Base-by-base conservation (phyloP, 2,329 filamentous ascomycete species). In the Chaetomium strumarium region DNA sequence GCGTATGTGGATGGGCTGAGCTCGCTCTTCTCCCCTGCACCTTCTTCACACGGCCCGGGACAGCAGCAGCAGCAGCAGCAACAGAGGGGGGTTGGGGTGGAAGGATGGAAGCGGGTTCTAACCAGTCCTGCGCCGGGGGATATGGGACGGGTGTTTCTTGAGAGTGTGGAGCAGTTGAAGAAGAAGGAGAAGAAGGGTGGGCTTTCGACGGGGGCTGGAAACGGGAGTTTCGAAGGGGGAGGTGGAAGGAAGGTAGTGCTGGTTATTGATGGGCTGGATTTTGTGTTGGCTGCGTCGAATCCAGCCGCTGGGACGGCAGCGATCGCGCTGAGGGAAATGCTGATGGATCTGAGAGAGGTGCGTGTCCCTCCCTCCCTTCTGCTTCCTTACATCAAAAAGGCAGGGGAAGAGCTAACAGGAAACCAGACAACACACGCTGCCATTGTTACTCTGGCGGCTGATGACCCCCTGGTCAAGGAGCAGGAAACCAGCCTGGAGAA, bases 1-100 rank as follows among this genome's bases (percentile, higher is more conserved):
- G 71, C 74, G 40, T 92, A 90, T 60, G 76, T 95, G 31, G 90
- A 96, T 68, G 88, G 88, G 17, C 71, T 93, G 53, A 79, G 76
- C 17, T 75, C 75, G 24, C 64, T 88, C 20, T 43, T 31, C 24
- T 13, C 3, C 14, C 6, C 17, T 33, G 30, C 36, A 38, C 7
- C n/a, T n/a, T 37, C 34, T 9, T 8, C 36, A 38, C 60, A 46
- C 20, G 33, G 31, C 12, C 16, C 50, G 43, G 44, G 46, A 37
- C 20, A 20, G 49, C 8, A 34, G 11, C 45, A 43, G 31, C 47
- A 34, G 40, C 45, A 40, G 13, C 46, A 39, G 33, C 55, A 30
- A 16, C 29, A 46, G 31, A 30, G 19, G 34, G 19, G 19, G 19
- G 31, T 24, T 37, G 29, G 34, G 17, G 20, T 55, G 57, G 58